Percentiles rank a stretch among this genome's conserved stretches.
Conservation (phyloP, 1,284 basidiomycete genomes). For the Lentinula novae-zelandiae region DNA sequence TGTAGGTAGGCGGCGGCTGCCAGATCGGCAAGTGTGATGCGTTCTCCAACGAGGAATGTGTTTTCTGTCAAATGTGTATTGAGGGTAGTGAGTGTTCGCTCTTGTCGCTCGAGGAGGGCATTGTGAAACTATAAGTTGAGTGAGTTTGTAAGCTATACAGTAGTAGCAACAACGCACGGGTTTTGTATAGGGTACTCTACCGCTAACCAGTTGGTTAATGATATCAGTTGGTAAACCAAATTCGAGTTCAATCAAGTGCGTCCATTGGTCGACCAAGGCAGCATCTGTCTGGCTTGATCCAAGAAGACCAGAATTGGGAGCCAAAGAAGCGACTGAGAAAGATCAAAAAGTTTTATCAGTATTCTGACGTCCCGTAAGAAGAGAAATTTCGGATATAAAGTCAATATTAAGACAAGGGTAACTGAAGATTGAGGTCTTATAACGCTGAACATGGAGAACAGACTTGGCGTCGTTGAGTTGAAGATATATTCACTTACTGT, state of each 20-base stretch:
- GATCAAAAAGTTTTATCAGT: slow-evolving; percentile 13
- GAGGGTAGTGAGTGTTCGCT: slow-evolving; percentile 60
- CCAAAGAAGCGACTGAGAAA: slow-evolving; percentile 60
- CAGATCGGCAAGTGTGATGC: slow-evolving; percentile 92
- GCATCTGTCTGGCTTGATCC: slow-evolving; percentile 34
- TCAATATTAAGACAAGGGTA: slow-evolving; percentile 47
- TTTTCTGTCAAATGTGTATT: slow-evolving; percentile 73
- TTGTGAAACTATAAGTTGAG: slow-evolving; percentile 50
- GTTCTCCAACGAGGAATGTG: slow-evolving; percentile 93
- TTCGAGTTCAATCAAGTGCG: slow-evolving; percentile 39
- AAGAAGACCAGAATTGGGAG: slow-evolving; percentile 41
- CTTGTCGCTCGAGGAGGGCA: slow-evolving; percentile 46
- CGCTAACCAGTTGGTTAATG: slow-evolving; percentile 39
- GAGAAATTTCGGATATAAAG: slow-evolving; percentile 47
- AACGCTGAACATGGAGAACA: not conserved
- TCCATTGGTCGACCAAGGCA: slow-evolving; percentile 46
- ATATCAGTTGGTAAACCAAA: slow-evolving; percentile 29
- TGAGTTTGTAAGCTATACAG: not conserved
- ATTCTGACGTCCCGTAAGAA: not conserved
- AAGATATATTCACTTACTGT: slow-evolving; percentile 54
- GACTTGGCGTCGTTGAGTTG: slow-evolving; percentile 24
- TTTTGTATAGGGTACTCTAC: slow-evolving; percentile 55
- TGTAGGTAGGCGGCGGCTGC: slow-evolving; percentile 59
- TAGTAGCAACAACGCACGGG: slow-evolving; percentile 37
- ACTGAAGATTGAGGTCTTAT: slow-evolving; percentile 26